A percentile compares a stretch with the other conserved stretches of the same genome.
These are phyloP conservation scores for Candida insectalens DNA, from an alignment of 805 yeast genomes.

Conservation along the genomic window DNA sequence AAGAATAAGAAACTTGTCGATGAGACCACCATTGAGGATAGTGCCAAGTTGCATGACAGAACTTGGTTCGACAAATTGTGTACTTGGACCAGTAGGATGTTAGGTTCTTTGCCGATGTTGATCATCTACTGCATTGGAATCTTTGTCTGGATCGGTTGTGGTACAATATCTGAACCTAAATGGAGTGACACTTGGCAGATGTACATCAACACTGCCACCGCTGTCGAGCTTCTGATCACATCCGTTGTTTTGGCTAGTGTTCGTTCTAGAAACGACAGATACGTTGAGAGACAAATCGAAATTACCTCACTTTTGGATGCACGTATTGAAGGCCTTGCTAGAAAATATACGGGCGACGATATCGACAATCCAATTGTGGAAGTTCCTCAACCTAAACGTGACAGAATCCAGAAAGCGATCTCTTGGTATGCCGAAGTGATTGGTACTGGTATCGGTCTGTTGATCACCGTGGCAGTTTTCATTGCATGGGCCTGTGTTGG, in stretches of 20 bases:
- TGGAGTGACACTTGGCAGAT: slow-evolving; percentile 31
- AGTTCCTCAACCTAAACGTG: slow-evolving; percentile 18
- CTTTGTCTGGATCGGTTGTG: slow-evolving; percentile 29
- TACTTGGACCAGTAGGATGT: slow-evolving; percentile 12
- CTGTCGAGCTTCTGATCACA: slow-evolving; percentile 26
- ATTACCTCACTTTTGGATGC: slow-evolving; percentile 18
- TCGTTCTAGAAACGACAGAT: slow-evolving; percentile 27
- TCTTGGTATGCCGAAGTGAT: slow-evolving; percentile 30
- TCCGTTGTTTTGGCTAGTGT: slow-evolving; percentile 30
- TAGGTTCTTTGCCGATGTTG: slow-evolving; percentile 26
- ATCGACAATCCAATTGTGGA: slow-evolving; percentile 17
- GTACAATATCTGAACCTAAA: slow-evolving; percentile 15
- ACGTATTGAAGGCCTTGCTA: slow-evolving; percentile 19
- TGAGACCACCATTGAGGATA: slow-evolving; percentile 1
- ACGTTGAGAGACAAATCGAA: slow-evolving; percentile 13
- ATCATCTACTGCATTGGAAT: slow-evolving; percentile 29
- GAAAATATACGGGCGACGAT: slow-evolving; percentile 14
- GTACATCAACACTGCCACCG: slow-evolving; percentile 32
- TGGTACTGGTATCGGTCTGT: slow-evolving; percentile 32
- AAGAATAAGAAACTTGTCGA: slow-evolving; percentile 5
- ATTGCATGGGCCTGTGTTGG: slow-evolving; percentile 30
- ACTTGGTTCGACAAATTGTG: slow-evolving; percentile 27
- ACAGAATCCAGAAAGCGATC: slow-evolving; percentile 8
- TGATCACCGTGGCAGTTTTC: slow-evolving; percentile 24
- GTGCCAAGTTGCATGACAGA: slow-evolving; percentile 12